phyloP scores from a whole-genome alignment of 2,329 filamentous ascomycete species.

The Monilinia fructigena region DNA sequence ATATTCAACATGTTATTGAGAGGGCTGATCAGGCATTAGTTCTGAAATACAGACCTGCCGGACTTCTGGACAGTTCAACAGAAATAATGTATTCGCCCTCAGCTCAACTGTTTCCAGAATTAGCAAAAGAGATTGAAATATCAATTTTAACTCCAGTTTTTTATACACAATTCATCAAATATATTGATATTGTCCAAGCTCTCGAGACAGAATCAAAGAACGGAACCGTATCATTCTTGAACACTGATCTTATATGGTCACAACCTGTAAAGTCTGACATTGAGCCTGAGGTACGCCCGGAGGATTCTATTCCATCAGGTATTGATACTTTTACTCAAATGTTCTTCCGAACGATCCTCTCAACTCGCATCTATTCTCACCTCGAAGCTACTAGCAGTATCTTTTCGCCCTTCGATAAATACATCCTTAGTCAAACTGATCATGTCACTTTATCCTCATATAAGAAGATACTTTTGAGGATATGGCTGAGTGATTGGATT shows the following conservation, averaged over 20 bases:
- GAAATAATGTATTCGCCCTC: slow-evolving; percentile 44
- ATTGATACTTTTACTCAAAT: background rate
- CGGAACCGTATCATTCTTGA: slow-evolving; percentile 4
- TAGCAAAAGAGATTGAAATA: slow-evolving; percentile 48
- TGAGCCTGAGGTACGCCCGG: too few relatives aligned
- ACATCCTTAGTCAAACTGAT: background rate
- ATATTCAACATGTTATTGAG: slow-evolving; percentile 51
- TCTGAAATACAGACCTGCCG: slow-evolving; percentile 55
- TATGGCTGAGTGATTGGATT: slow-evolving; percentile 11
- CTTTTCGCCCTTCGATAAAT: slow-evolving; percentile 7
- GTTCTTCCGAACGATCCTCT: background rate
- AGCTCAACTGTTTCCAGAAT: slow-evolving; percentile 28
- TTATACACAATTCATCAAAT: slow-evolving; percentile 64
- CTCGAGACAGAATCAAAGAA: slow-evolving; percentile 2
- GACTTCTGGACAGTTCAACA: slow-evolving; percentile 43
- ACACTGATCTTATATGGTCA: slow-evolving; percentile 6
- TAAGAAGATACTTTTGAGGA: slow-evolving; percentile 4
- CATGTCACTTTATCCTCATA: background rate
- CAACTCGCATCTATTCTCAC: background rate
- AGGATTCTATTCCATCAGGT: background rate
- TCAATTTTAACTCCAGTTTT: slow-evolving; percentile 63
- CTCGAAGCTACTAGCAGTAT: background rate
- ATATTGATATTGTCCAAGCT: slow-evolving; percentile 43
- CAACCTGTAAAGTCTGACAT: background rate
- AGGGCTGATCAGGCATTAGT: slow-evolving; percentile 46